These are phyloP conservation scores for Colletotrichum cereale DNA, from an alignment of 2,329 filamentous ascomycete genomes.

Conservation along the genomic window DNA sequence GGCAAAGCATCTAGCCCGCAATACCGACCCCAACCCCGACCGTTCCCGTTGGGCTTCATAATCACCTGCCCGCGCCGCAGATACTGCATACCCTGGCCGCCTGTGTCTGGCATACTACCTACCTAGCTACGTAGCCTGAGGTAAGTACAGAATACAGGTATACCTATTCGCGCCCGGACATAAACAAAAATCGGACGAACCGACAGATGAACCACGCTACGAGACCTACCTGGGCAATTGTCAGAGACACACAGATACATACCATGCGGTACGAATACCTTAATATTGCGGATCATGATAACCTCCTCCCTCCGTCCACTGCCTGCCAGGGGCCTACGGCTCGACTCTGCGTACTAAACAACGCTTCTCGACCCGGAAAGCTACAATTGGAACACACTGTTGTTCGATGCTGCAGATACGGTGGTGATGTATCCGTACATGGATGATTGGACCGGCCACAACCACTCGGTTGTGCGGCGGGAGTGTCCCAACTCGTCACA, in stretches of 20 bases:
- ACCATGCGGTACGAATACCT: not conserved
- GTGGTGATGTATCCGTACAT: not conserved
- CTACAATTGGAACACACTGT: conserved; percentile 2
- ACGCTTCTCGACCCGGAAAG: not conserved
- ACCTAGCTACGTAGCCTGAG: no score
- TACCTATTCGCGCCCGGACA: not conserved
- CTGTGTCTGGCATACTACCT: not conserved
- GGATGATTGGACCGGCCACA: not conserved
- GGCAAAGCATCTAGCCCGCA: not conserved
- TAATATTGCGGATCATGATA: not conserved
- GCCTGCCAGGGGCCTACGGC: not conserved
- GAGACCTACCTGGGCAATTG: not conserved
- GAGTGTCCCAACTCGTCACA: conserved; percentile 23
- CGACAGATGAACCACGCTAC: conserved; percentile 8
- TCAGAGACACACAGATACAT: not conserved
- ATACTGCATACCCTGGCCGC: no score
- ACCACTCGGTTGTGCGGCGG: conserved; percentile 5
- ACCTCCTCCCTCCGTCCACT: no score
- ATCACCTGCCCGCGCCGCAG: not conserved
- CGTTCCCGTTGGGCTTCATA: not conserved
- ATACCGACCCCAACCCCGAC: not conserved
- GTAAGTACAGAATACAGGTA: not conserved
- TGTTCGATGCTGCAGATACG: not conserved
- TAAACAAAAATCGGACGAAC: conserved; percentile 9
- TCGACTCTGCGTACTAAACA: not conserved